Evolutionary conservation across 2,329 filamentous ascomycete species (phyloP).

Genomic region (Microcyclospora tardicrescens): DNA sequence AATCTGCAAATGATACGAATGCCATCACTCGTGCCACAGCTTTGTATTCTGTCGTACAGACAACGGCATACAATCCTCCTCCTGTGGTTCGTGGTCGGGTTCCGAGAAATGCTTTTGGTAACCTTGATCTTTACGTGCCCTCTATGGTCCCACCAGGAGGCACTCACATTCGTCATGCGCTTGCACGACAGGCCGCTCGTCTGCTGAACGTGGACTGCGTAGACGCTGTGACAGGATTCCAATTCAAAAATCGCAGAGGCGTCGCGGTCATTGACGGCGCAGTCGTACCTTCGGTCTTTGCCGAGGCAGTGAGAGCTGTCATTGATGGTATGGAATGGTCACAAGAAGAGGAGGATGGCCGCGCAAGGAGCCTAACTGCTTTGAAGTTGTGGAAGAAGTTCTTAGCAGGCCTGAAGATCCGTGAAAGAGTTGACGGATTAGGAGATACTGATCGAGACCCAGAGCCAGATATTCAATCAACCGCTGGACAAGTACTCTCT

Average conservation of each 20-base stretch:
- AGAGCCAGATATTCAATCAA: no score
- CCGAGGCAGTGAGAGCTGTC: conserved; percentile 58
- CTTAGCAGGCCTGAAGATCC: conserved; percentile 51
- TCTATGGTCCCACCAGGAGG: conserved; percentile 51
- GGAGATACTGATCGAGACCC: no score
- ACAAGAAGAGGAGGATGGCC: conserved; percentile 49
- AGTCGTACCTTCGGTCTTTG: conserved; percentile 59
- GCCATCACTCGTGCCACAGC: conserved; percentile 28
- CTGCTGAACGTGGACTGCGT: conserved; percentile 73
- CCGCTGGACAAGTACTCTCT: no score
- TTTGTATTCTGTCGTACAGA: conserved; percentile 48
- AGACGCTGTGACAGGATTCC: conserved; percentile 79
- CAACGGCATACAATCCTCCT: conserved; percentile 60
- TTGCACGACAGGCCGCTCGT: conserved; percentile 58
- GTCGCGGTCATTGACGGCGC: conserved; percentile 71
- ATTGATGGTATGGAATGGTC: conserved; percentile 56
- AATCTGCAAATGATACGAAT: conserved; percentile 26
- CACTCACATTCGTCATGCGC: conserved; percentile 41
- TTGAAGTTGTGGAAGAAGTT: conserved; percentile 48
- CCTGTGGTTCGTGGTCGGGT: conserved; percentile 62
- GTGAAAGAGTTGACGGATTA: conserved; percentile 52
- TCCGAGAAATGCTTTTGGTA: conserved; percentile 48
- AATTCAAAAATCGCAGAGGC: conserved; percentile 66
- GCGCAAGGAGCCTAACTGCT: conserved; percentile 36
- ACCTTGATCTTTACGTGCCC: conserved; percentile 50